A percentile compares a stretch with the other conserved stretches of the same genome.
Evolutionary conservation across 306 rosid species (phyloP).

Genomic region (Ochetophila trinervis): DNA sequence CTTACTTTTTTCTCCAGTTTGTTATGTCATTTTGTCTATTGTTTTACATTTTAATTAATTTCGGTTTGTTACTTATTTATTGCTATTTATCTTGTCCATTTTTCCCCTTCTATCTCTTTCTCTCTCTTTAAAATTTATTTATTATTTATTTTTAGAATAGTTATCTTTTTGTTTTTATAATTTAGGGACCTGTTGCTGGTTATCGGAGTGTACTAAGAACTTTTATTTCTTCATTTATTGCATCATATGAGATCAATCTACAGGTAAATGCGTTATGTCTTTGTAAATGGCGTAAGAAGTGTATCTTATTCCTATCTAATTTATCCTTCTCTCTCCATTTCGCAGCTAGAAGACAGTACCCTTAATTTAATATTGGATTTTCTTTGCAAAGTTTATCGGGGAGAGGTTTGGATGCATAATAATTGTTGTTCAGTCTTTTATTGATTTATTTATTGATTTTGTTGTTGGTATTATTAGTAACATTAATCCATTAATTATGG

Average conservation of each 20-base stretch:
- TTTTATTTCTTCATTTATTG: conserved; percentile 80
- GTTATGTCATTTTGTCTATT: conserved; percentile 13
- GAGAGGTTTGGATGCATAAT: conserved; percentile 83
- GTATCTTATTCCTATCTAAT: conserved; percentile 29
- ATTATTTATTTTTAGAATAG: conserved; percentile 5
- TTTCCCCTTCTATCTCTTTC: too few relatives aligned
- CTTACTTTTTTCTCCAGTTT: conserved; percentile 9
- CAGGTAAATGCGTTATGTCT: conserved; percentile 49
- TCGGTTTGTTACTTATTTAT: too few relatives aligned
- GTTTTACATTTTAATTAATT: not conserved
- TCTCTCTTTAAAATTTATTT: too few relatives aligned
- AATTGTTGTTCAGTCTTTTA: conserved; percentile 27
- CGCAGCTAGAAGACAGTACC: conserved; percentile 70
- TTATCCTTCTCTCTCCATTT: conserved; percentile 29
- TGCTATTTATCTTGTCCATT: too few relatives aligned
- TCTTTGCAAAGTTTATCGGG: conserved; percentile 80
- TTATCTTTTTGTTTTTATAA: conserved; percentile 12
- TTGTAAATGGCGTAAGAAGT: conserved; percentile 17
- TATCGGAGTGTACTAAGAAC: conserved; percentile 90
- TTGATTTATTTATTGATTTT: conserved; percentile 20
- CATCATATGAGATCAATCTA: conserved; percentile 84
- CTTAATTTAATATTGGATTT: conserved; percentile 65
- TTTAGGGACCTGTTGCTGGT: conserved; percentile 75
- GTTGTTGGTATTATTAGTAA: not conserved
- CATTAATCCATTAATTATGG: conserved; percentile 16